These are phyloP conservation scores for Amoeboaphelidium protococcarum DNA, from an alignment of 371 early-diverging fungal genomes.

Conservation along the genomic window DNA sequence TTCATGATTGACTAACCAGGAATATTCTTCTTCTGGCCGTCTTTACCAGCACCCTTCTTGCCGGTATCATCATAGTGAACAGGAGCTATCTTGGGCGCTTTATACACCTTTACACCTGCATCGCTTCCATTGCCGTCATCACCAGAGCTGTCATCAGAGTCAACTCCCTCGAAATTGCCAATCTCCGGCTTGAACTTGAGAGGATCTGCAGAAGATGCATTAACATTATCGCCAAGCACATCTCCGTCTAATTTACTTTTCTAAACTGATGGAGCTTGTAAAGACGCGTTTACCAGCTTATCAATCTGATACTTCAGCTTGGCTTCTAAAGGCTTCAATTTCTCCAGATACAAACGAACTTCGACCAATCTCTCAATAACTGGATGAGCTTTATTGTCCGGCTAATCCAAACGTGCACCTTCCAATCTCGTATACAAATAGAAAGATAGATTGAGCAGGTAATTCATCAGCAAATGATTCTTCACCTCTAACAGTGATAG, in stretches of 20 bases:
- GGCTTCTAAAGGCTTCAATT: conserved; percentile 42
- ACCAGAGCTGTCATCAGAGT: conserved; percentile 6
- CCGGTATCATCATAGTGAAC: conserved; percentile 68
- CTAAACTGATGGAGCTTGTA: too few species aligned
- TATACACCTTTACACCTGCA: conserved; percentile 3
- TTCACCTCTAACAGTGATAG: conserved; percentile 12
- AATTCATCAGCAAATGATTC: conserved; percentile 33
- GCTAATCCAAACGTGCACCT: conserved; percentile 5
- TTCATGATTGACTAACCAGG: too few species aligned
- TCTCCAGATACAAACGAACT: conserved; percentile 32
- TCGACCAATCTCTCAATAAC: conserved; percentile 49
- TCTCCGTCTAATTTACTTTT: too few species aligned
- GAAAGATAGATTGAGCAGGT: conserved; percentile 65
- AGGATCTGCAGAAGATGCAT: too few species aligned
- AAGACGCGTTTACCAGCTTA: conserved; percentile 61
- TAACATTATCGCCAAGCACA: too few species aligned
- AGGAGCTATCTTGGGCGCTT: conserved; percentile 45
- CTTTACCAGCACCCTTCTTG: conserved; percentile 11
- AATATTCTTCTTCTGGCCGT: conserved; percentile 6
- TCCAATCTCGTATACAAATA: conserved; percentile 52
- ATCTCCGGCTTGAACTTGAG: not conserved
- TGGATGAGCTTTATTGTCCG: conserved; percentile 32
- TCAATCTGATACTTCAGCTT: conserved; percentile 82
- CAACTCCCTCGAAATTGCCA: conserved; percentile 5
- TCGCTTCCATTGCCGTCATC: conserved; percentile 5